phyloP scores from a whole-genome alignment of 176 grass and related monocot species.

The bread wheat (Triticum aestivum) region DNA sequence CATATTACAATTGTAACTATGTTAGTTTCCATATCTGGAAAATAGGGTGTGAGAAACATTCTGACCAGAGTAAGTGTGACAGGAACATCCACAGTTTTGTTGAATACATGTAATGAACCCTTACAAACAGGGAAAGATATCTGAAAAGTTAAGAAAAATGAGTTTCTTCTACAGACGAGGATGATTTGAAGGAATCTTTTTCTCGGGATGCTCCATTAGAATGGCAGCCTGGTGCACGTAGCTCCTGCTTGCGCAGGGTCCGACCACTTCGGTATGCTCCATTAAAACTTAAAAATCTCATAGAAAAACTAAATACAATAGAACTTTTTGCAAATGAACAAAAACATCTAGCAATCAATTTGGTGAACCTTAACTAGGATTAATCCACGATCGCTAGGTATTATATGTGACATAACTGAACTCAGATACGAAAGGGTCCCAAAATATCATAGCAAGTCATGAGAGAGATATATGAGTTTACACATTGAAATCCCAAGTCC shows the following conservation, averaged over 20 bases:
- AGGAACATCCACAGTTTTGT: neutral
- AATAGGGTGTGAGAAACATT: neutral
- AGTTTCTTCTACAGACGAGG: neutral
- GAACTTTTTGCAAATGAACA: neutral
- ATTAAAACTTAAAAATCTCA: neutral
- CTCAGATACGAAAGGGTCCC: neutral
- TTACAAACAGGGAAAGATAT: neutral
- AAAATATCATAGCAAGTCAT: neutral
- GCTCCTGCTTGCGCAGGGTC: too few relatives aligned
- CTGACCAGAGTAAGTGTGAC: neutral
- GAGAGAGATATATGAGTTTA: too few relatives aligned
- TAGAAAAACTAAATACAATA: neutral
- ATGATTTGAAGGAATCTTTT: neutral
- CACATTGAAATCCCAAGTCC: too few relatives aligned
- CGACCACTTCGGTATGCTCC: neutral
- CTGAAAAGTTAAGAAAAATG: neutral
- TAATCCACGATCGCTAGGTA: neutral
- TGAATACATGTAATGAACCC: neutral
- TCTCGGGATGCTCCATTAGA: neutral
- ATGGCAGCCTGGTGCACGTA: neutral
- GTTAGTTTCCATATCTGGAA: constrained; percentile 3
- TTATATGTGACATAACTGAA: neutral
- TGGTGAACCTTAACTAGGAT: neutral
- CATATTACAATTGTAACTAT: neutral
- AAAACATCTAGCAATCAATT: neutral